Conservation (phyloP, 192 early-diverging fungal genomes). For the Gamsiella multidivaricata region DNA sequence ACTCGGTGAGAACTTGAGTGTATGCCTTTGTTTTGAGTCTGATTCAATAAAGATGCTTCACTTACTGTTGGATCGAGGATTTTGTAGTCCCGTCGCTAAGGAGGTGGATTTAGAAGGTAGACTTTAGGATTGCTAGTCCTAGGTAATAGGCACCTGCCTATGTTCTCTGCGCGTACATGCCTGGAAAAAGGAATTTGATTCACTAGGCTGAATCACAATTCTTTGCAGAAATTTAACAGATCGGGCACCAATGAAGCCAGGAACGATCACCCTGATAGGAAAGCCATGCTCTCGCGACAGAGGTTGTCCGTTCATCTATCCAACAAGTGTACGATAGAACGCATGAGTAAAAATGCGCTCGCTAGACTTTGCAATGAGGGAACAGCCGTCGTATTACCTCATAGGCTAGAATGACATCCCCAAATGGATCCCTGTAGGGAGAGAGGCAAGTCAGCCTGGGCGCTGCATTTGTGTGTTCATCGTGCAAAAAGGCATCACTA, state of each 20-base stretch:
- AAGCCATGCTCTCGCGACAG: conserved; percentile 87
- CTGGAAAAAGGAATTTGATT: conserved; percentile 80
- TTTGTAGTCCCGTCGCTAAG: conserved; percentile 58
- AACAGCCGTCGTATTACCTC: conserved; percentile 60
- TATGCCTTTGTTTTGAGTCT: not conserved
- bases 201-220: conserved; percentile 73
- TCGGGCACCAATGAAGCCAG: conserved; percentile 91
- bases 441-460: no score
- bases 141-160: no score
- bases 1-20: not conserved
- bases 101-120: no score
- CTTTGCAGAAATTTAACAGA: conserved; percentile 89
- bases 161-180: no score
- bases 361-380: no score
- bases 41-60: not conserved
- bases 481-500: not conserved
- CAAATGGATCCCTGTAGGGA: conserved; percentile 58
- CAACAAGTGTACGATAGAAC: not conserved
- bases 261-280: conserved; percentile 89
- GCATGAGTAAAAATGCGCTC: not conserved
- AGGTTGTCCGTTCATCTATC: conserved; percentile 78
- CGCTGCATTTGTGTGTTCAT: no score
- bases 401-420: conserved; percentile 78
- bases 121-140: no score
- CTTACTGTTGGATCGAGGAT: conserved; percentile 17